Percentiles rank a stretch among this genome's conserved stretches.
Conservation (phyloP, 805 yeast species). For the Phaffomyces antillensis region DNA sequence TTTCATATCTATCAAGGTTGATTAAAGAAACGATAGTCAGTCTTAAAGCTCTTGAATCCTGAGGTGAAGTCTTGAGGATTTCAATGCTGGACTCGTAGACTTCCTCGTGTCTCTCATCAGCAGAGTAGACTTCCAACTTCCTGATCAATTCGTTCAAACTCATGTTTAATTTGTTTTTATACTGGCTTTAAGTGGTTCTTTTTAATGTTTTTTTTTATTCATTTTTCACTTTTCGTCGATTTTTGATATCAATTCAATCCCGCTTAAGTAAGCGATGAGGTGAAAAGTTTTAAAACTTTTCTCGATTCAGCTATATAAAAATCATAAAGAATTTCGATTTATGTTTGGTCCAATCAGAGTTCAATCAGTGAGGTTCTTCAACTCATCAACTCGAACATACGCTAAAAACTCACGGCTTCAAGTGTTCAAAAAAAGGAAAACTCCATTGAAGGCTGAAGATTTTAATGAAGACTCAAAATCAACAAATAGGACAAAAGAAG, state of each 20-base stretch:
- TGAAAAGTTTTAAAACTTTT: background rate
- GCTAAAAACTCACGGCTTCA: constrained; percentile 6
- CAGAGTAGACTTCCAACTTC: constrained; percentile 20
- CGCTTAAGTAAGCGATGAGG: background rate
- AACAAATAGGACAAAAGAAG: background rate
- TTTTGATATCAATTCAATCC: too few relatives aligned
- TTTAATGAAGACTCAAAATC: background rate
- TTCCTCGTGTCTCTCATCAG: constrained; percentile 16
- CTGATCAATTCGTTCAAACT: constrained; percentile 21
- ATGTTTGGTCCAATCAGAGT: background rate
- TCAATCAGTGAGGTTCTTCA: background rate
- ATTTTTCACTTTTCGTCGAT: too few relatives aligned
- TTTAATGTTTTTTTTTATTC: too few relatives aligned
- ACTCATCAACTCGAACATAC: background rate
- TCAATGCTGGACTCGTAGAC: constrained; percentile 22
- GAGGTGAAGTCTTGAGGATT: constrained; percentile 21
- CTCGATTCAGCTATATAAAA: background rate
- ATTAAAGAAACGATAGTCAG: constrained; percentile 54
- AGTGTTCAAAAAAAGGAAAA: constrained; percentile 7
- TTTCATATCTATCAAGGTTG: constrained; percentile 53
- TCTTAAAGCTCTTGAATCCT: constrained; percentile 28
- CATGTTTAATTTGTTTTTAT: constrained; percentile 9
- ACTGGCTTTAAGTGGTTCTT: too few relatives aligned
- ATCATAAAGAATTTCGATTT: background rate
- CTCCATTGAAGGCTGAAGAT: background rate